A percentile compares a stretch with the other conserved stretches of the same genome.
These are phyloP conservation scores for Porphyra umbilicalis DNA, from an alignment of 31 red algal genomes.

Conservation along the genomic window DNA sequence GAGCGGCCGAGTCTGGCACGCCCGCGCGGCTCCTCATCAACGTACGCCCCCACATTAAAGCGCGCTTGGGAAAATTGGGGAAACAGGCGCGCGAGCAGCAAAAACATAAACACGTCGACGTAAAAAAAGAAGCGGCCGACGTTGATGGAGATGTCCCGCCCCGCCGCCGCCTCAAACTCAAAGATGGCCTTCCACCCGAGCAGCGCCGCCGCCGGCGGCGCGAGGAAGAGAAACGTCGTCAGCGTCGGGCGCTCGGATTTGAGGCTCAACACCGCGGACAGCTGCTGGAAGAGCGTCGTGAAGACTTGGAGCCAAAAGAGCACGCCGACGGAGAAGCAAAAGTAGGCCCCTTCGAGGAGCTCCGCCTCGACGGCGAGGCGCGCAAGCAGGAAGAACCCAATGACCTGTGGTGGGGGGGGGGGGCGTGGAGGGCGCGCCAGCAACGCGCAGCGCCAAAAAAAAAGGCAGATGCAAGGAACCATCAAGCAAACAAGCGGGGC, in stretches of 20 bases:
- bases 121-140: constrained; percentile 14
- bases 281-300: constrained; percentile 49
- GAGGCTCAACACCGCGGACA: constrained; percentile 28
- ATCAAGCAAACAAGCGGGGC: too few relatives aligned
- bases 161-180: not conserved
- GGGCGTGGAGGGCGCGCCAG: too few relatives aligned
- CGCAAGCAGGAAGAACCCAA: constrained; percentile 42
- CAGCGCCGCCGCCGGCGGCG: constrained; percentile 42
- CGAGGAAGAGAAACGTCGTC: constrained; percentile 61
- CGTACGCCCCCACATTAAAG: not conserved
- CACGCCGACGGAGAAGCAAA: constrained; percentile 40
- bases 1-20: too few relatives aligned
- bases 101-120: constrained; percentile 53
- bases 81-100: constrained; percentile 52
- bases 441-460: too few relatives aligned
- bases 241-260: constrained; percentile 17
- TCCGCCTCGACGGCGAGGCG: constrained; percentile 31
- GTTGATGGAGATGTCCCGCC: not conserved
- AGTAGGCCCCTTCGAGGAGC: constrained; percentile 16
- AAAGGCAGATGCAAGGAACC: too few relatives aligned
- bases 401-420: too few relatives aligned
- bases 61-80: not conserved
- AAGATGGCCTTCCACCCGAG: constrained; percentile 3
- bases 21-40: too few relatives aligned
- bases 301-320: constrained; percentile 58